Base-by-base conservation (phyloP, 169 alveolate species). In the Condylostoma magnum region DNA sequence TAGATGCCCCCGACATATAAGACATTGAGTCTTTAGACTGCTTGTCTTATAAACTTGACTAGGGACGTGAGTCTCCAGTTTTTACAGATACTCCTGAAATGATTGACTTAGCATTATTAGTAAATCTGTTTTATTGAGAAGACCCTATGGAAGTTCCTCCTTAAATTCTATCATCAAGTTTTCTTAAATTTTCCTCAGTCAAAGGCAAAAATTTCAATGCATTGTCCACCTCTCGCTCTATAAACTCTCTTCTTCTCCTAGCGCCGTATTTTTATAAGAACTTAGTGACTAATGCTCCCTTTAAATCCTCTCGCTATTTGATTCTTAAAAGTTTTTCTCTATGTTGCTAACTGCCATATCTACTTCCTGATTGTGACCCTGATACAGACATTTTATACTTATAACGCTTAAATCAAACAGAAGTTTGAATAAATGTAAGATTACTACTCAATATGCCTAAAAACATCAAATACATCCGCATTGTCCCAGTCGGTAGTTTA, bases 101-200 rank as follows among this genome's bases (percentile, higher is more conserved):
- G 31, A 51, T 51, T 15, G 60, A 51, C 60, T 51, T 51, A 1
- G 33, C 22, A n/a, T n/a, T 33, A 20, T 51, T 25, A 33, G 33
- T 18, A n/a, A n/a, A 15, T 2, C 15, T n/a, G 10, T 27, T 0
- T 2, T 52, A 60, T 8, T 15, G 50, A 1, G 41, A n/a, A n/a
- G 54, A 38, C 8, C 25, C 56, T 10, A 41, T 38, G n/a, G 46
- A 56, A 36, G 84, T 38, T 33, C 70, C 84, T 44, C 47, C 67
- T 2, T 46, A 37, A 34, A 80, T 76, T 46, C 81, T 75, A 15
- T 57, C 67, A 46, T 80, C 88, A 0, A 79, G 69, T 44, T 41
- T 71, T 36, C 55, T 56, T 6, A 79, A 55, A 54, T 79, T 79
- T 33, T 79, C 86, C 48, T 79, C 86, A 27, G 86, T 79, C 12